Conservation (phyloP, 2,329 filamentous ascomycete species). For the Colletotrichum sp. region DNA sequence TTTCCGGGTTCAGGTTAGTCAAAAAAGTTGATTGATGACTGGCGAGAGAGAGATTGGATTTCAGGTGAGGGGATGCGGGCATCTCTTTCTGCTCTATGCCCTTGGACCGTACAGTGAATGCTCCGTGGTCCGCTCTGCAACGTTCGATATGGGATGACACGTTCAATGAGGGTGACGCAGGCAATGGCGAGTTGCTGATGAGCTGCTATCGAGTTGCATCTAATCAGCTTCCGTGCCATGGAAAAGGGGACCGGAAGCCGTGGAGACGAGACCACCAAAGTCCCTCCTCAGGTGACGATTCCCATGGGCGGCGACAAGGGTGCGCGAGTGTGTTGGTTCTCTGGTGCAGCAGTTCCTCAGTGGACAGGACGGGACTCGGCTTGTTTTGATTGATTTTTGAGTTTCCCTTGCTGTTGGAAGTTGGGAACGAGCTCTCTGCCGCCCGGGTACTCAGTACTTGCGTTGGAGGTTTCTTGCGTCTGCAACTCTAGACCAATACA, state of each 20-base stretch:
- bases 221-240: background rate
- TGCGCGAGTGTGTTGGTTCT: background rate
- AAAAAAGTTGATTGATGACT: background rate
- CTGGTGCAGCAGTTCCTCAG: background rate
- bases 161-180: background rate
- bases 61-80: background rate
- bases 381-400: background rate
- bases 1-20: background rate
- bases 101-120: background rate
- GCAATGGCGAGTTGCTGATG: background rate
- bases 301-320: background rate
- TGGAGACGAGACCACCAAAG: background rate
- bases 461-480: background rate
- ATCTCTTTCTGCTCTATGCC: background rate
- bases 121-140: background rate
- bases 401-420: background rate
- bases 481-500: background rate
- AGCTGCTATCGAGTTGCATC: background rate
- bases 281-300: background rate
- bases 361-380: background rate
- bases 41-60: background rate
- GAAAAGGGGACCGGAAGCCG: background rate
- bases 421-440: background rate
- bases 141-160: background rate
- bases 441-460: background rate